Base-by-base conservation (phyloP, 2,329 filamentous ascomycete genomes). In the Lasiodiplodia gonubiensis region DNA sequence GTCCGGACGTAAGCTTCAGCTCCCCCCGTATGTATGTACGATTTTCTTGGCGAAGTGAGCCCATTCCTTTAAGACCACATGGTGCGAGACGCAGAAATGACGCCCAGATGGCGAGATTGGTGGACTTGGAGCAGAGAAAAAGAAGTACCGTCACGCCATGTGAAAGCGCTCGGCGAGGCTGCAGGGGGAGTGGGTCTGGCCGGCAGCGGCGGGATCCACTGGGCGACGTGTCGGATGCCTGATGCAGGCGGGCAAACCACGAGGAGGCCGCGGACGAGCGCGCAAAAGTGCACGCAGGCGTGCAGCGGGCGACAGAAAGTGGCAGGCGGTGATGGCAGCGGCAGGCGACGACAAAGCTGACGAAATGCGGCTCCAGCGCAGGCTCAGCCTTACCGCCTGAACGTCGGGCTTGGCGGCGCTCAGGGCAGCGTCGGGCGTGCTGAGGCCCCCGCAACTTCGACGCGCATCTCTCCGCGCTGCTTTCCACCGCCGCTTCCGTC, bases 401-500 rank as follows among this genome's bases (percentile, higher is more conserved):
- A 63, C 42, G 16, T 35, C 59, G 59, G 42, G 30, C 59, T 63
- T 63, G 59, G 59, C 59, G 12, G 39, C 46, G 59, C 59, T 37
- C 42, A 25, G 42, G 59, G 42, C 27, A 27, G 51, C 51, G 48
- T 51, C 25, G 18, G 23, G 10, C 57, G 39, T 35, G n/a, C 27
- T 51, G 46, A 21, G 57, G 59, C 46, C 59, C 59, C 59, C 59
- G 59, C 59, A 63, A 63, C 59, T 51, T 63, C 59, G 25, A 63
- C 59, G 59, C 59, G 59, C 59, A 63, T 63, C 59, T 63, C 59
- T 63, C 59, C 59, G 42, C 59, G 59, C 59, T 51, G 59, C 46
- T 21, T 63, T 63, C 59, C 59, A 63, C 59, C 59, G 59, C 59
- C 59, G 59, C 59, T 63, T 63, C 57, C 59, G 59, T 63, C 59